A percentile compares a stretch with the other conserved stretches of the same genome.
Conservation (phyloP, 805 yeast species). For the Saccharomycopsis capsularis region DNA sequence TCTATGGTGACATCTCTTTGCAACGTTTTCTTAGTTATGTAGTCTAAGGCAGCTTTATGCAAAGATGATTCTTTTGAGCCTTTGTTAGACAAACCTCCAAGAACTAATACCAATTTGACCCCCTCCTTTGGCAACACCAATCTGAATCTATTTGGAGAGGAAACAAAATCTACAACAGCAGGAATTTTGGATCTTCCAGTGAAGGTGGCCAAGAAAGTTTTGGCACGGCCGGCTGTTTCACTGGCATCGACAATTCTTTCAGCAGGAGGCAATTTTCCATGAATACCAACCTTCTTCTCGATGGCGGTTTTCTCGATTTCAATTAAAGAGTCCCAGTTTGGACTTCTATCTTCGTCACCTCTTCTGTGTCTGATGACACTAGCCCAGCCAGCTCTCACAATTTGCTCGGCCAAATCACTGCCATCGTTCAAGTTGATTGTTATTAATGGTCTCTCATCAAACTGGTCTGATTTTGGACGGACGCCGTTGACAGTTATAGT, state of each 20-base stretch:
- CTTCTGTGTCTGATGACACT: slow-evolving; percentile 73
- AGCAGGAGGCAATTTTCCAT: slow-evolving; percentile 47
- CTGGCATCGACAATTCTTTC: slow-evolving; percentile 74
- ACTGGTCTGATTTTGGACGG: slow-evolving; percentile 52
- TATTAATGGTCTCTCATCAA: slow-evolving; percentile 62
- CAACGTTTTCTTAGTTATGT: slow-evolving; percentile 45
- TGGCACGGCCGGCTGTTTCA: slow-evolving; percentile 64
- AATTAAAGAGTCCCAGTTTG: slow-evolving; percentile 68
- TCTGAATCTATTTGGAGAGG: slow-evolving; percentile 61
- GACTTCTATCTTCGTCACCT: slow-evolving; percentile 62
- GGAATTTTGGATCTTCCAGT: slow-evolving; percentile 56
- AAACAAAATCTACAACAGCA: slow-evolving; percentile 67
- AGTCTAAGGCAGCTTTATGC: slow-evolving; percentile 47
- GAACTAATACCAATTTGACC: slow-evolving; percentile 56
- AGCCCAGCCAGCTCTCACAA: slow-evolving; percentile 65
- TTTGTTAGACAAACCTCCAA: slow-evolving; percentile 59
- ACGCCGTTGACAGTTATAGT: slow-evolving; percentile 53
- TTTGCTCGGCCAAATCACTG: slow-evolving; percentile 50
- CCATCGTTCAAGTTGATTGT: slow-evolving; percentile 47
- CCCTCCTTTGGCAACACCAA: slow-evolving; percentile 67
- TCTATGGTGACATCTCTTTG: slow-evolving; percentile 73
- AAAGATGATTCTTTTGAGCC: slow-evolving; percentile 31
- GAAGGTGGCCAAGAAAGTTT: slow-evolving; percentile 63
- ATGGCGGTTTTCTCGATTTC: slow-evolving; percentile 61
- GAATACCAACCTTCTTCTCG: slow-evolving; percentile 54